These are phyloP conservation scores for Penicillium waksmanii DNA, from an alignment of 495 filamentous ascomycete species.

Conservation along the genomic window DNA sequence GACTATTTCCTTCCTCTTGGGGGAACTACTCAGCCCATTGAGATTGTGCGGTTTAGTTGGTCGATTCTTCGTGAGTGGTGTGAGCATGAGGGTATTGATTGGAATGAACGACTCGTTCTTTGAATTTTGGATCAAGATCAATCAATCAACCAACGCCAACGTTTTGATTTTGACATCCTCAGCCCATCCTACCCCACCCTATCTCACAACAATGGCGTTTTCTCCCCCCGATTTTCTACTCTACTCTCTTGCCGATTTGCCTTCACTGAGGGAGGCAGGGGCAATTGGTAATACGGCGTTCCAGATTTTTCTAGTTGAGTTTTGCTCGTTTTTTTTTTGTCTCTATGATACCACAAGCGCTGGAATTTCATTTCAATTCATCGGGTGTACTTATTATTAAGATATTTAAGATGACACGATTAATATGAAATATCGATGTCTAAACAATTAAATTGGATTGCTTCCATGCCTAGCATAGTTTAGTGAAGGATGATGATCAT, in stretches of 20 bases:
- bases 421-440: not conserved
- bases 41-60: conserved; percentile 52
- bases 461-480: too few relatives aligned
- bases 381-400: conserved; percentile 2
- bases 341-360: conserved; percentile 46
- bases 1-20: conserved; percentile 49
- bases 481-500: too few relatives aligned
- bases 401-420: not conserved
- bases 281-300: conserved; percentile 1
- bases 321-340: conserved; percentile 24
- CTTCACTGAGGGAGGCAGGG: too few relatives aligned
- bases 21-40: conserved; percentile 44
- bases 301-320: conserved; percentile 8
- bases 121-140: conserved; percentile 9
- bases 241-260: too few relatives aligned
- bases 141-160: not conserved
- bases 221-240: too few relatives aligned
- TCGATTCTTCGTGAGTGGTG: conserved; percentile 53
- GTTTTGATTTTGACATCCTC: too few relatives aligned
- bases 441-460: not conserved
- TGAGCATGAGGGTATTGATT: conserved; percentile 44
- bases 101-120: conserved; percentile 41
- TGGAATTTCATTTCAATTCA: conserved; percentile 24
- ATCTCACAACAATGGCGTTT: not conserved
- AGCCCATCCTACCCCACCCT: too few relatives aligned